Conservation (phyloP, 2,329 filamentous ascomycete species). For the Fusarium hostae region DNA sequence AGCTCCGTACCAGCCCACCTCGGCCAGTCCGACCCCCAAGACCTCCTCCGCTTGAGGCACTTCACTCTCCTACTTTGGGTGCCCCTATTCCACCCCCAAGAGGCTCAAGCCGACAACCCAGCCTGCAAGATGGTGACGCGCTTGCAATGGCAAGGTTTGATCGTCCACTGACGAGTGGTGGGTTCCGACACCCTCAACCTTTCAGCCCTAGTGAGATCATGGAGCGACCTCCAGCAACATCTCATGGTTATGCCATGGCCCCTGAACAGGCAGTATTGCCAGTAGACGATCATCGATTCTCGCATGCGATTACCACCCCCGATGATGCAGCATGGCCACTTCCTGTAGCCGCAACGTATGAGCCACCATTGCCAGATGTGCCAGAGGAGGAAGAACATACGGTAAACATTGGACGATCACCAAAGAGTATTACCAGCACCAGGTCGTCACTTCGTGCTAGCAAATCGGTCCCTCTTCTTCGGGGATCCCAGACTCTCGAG, state of each 20-base stretch:
- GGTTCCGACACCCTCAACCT: slow-evolving; percentile 58
- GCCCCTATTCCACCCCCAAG: slow-evolving; percentile 61
- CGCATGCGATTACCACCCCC: slow-evolving; percentile 56
- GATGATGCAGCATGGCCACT: slow-evolving; percentile 58
- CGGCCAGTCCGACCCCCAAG: slow-evolving; percentile 60
- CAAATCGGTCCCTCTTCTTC: slow-evolving; percentile 65
- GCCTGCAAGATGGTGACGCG: slow-evolving; percentile 57
- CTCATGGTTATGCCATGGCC: slow-evolving; percentile 15
- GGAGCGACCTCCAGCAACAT: slow-evolving; percentile 33
- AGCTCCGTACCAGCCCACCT: slow-evolving; percentile 59
- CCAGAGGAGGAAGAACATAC: slow-evolving; percentile 71
- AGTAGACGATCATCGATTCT: slow-evolving; percentile 40
- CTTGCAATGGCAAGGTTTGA: slow-evolving; percentile 51
- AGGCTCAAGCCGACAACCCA: slow-evolving; percentile 65
- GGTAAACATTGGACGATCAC: slow-evolving; percentile 52
- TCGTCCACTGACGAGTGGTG: slow-evolving; percentile 57
- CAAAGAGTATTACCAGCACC: slow-evolving; percentile 59
- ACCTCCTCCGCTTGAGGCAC: slow-evolving; percentile 40
- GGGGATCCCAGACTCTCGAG: slow-evolving; percentile 58
- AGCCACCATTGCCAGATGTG: slow-evolving; percentile 65
- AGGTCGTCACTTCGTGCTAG: slow-evolving; percentile 64
- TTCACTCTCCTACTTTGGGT: slow-evolving; percentile 47
- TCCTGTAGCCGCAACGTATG: slow-evolving; percentile 47
- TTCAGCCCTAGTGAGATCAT: slow-evolving; percentile 48
- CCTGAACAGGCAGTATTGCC: slow-evolving; percentile 17